A percentile compares a stretch with the other conserved stretches of the same genome.
phyloP scores from a whole-genome alignment of 768 basidiomycete genomes.

The Lactifluus volemus region DNA sequence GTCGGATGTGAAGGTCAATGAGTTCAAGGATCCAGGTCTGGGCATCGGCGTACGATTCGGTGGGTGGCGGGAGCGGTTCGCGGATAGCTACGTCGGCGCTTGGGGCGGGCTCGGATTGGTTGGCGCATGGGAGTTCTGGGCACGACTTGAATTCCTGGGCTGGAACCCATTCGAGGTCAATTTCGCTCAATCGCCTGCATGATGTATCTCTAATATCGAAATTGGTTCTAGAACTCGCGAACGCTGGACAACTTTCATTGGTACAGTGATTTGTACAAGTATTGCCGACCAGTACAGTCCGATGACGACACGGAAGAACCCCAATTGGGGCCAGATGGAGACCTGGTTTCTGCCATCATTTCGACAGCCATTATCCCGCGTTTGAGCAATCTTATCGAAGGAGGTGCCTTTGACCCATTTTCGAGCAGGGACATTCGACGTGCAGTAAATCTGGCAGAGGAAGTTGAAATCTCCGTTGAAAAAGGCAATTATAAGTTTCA shows the following conservation, averaged over 20 bases:
- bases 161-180: slow-evolving; percentile 83
- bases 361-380: slow-evolving; percentile 75
- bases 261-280: slow-evolving; percentile 43
- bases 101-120: slow-evolving; percentile 86
- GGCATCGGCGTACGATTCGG: slow-evolving; percentile 58
- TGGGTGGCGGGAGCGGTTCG: slow-evolving; percentile 67
- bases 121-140: slow-evolving; percentile 93
- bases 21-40: slow-evolving; percentile 71
- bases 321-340: slow-evolving; percentile 73
- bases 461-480: slow-evolving; percentile 70
- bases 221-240: slow-evolving; percentile 33
- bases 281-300: slow-evolving; percentile 31
- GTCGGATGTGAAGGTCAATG: slow-evolving; percentile 73
- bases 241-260: slow-evolving; percentile 76
- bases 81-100: slow-evolving; percentile 78
- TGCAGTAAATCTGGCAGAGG: slow-evolving; percentile 67
- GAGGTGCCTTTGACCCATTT: slow-evolving; percentile 78
- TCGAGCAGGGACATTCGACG: slow-evolving; percentile 54
- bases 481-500: slow-evolving; percentile 53
- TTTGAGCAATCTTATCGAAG: slow-evolving; percentile 61
- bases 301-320: slow-evolving; percentile 35
- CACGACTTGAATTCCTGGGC: slow-evolving; percentile 72
- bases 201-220: slow-evolving; percentile 5
- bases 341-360: slow-evolving; percentile 81
- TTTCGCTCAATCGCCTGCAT: slow-evolving; percentile 4